These are phyloP conservation scores for Cladophialophora yegresii DNA, from an alignment of 2,329 filamentous ascomycete genomes.

Conservation along the genomic window DNA sequence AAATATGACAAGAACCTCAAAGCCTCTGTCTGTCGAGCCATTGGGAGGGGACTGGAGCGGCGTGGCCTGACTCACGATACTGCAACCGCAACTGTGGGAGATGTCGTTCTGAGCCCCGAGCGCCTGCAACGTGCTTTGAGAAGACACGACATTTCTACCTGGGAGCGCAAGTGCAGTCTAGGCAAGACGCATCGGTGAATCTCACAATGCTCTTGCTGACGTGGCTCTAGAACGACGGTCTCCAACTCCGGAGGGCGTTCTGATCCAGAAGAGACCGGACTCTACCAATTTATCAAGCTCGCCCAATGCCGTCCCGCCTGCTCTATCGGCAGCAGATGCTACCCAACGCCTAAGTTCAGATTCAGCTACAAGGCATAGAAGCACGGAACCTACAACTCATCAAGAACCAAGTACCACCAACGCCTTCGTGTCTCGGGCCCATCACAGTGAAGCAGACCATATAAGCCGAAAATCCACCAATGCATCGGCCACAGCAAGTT, in stretches of 20 bases:
- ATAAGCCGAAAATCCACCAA: neutral
- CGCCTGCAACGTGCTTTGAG: conserved; percentile 10
- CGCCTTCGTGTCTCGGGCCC: neutral
- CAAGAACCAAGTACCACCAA: neutral
- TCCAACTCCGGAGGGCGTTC: neutral
- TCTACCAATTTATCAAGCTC: neutral
- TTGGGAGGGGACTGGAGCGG: neutral
- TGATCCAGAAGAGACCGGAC: neutral
- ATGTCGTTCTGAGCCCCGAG: neutral
- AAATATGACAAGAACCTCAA: conserved; percentile 18
- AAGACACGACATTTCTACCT: conserved; percentile 9
- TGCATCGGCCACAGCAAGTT: neutral
- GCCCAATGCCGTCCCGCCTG: too few relatives aligned
- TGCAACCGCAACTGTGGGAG: neutral
- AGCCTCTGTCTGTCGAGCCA: conserved; percentile 4
- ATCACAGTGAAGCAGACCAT: neutral
- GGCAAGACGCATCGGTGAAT: neutral
- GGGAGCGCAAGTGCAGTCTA: conserved; percentile 4
- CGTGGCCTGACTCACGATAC: conserved; percentile 4
- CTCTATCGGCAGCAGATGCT: neutral
- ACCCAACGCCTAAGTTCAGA: neutral
- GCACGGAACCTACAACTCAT: neutral
- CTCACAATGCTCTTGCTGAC: neutral
- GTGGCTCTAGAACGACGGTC: neutral
- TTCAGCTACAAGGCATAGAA: neutral